Evolutionary conservation across 352 stramenopile genomes (phyloP), one percentile per base, ranked within the genome.

Genomic region (Globisporangium yorkense): DNA sequence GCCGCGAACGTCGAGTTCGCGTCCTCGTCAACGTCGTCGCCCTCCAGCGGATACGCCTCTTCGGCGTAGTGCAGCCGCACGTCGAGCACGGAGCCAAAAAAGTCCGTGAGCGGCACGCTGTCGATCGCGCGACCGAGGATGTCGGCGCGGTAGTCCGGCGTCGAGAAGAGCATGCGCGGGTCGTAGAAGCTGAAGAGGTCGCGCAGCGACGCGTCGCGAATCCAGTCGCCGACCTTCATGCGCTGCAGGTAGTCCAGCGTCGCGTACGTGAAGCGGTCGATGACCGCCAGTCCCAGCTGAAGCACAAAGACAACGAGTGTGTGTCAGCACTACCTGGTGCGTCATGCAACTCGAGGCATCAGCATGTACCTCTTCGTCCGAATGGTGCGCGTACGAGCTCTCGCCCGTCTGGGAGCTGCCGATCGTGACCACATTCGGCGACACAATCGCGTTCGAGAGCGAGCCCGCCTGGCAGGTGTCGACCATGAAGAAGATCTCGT

Each of bases 401-500:
- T 99, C 87, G 39, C 81, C 83, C 18, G 84, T 87, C 52, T 96
- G 65, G 21, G 88, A 97, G 56, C 89, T 98, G 51, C 92, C 94
- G 51, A 98, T 92, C 9, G 89, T 94, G 50, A 97, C 87, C 8
- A 98, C 87, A 62, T 98, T 97, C 0, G 88, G 87, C 2, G 84
- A 93, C 46, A 77, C 72, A 46, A 96, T 77, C 7, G 87, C 71
- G 49, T 94, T 94, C 39, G 81, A 84, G 33, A 98, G 76, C 48
- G 94, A 98, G 40, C 94, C 96, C 5, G 95, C 96, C 70, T 99
- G 96, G 68, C 96, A 99, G 7, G 96, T 99, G 81, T 99, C 96
- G n/a, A 97, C 92, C 70, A 98, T 97, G 65, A 98, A 98, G 51
- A 99, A 94, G 21, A 98, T 90, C 64, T 98, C 80, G 39, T 97